A percentile compares a stretch with the other conserved stretches of the same genome.
Conservation (phyloP, 106 monocot species). For the Amphibolis antarctica region DNA sequence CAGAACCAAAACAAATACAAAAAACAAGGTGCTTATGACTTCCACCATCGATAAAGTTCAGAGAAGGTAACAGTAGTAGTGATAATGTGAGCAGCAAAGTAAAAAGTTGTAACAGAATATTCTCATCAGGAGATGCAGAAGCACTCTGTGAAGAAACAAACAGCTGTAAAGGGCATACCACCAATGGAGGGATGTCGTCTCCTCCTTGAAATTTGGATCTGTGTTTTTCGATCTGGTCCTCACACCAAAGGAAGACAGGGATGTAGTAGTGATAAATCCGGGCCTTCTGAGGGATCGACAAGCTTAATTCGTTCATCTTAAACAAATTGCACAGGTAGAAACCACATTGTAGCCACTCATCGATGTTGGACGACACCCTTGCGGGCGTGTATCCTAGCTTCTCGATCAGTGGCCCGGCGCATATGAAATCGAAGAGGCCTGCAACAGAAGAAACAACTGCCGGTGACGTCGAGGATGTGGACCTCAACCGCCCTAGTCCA, state of each 20-base stretch:
- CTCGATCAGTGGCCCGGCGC: constrained; percentile 50
- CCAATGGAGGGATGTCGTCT: constrained; percentile 63
- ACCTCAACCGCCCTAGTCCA: background rate
- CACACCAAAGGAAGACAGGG: constrained; percentile 92
- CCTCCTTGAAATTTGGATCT: constrained; percentile 36
- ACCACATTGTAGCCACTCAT: constrained; percentile 67
- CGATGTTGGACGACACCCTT: constrained; percentile 45
- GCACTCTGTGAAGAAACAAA: no score
- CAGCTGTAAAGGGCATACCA: constrained; percentile 29
- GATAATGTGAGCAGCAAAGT: no score
- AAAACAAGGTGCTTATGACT: no score
- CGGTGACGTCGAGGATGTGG: constrained; percentile 27
- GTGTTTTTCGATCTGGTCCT: constrained; percentile 55
- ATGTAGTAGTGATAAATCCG: constrained; percentile 88
- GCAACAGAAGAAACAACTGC: constrained; percentile 58
- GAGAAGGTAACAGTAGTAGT: no score
- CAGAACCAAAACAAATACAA: background rate
- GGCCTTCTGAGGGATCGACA: constrained; percentile 52
- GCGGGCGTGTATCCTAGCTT: constrained; percentile 54
- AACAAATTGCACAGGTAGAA: constrained; percentile 51
- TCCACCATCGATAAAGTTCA: no score
- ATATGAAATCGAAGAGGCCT: constrained; percentile 76
- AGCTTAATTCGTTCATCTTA: constrained; percentile 38
- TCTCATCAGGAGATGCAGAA: no score
- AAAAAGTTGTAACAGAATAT: no score